phyloP scores from a whole-genome alignment of 2,329 filamentous ascomycete species.

The Apiospora saccharicola region DNA sequence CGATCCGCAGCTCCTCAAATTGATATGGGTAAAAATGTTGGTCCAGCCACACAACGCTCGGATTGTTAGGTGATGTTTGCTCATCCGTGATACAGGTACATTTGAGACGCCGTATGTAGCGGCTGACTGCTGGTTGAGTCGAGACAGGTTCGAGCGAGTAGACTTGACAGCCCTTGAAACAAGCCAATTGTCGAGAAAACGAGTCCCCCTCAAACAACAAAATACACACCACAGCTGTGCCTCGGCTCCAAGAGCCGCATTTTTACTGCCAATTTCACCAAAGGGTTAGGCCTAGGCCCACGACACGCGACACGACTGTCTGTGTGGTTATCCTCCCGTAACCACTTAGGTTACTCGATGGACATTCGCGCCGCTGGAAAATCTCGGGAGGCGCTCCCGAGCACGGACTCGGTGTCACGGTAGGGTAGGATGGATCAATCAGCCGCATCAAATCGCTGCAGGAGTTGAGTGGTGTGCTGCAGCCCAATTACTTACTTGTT shows the following conservation, averaged over 20 bases:
- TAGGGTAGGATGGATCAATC: neutral
- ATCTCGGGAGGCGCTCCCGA: conserved; percentile 4
- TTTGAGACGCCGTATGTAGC: neutral
- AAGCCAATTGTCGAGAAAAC: neutral
- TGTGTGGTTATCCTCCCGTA: neutral
- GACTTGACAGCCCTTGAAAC: neutral
- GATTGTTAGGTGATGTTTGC: neutral
- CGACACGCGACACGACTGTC: neutral
- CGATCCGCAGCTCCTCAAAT: neutral
- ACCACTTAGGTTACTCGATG: neutral
- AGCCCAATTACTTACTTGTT: neutral
- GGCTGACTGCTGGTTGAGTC: neutral
- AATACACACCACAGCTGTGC: neutral
- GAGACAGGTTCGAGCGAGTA: neutral
- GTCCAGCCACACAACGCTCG: neutral
- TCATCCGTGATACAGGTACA: neutral
- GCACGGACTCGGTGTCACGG: conserved; percentile 15
- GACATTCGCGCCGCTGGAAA: neutral
- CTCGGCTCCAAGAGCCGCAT: neutral
- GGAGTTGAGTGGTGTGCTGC: neutral
- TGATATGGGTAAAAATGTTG: neutral
- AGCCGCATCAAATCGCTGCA: conserved; percentile 7
- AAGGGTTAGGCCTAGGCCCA: conserved; percentile 10
- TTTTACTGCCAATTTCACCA: neutral
- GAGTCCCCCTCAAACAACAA: neutral